Evolutionary conservation across 1,284 basidiomycete genomes (phyloP), one percentile per base, ranked within the genome.

Genomic region (Cutaneotrichosporon cavernicola): DNA sequence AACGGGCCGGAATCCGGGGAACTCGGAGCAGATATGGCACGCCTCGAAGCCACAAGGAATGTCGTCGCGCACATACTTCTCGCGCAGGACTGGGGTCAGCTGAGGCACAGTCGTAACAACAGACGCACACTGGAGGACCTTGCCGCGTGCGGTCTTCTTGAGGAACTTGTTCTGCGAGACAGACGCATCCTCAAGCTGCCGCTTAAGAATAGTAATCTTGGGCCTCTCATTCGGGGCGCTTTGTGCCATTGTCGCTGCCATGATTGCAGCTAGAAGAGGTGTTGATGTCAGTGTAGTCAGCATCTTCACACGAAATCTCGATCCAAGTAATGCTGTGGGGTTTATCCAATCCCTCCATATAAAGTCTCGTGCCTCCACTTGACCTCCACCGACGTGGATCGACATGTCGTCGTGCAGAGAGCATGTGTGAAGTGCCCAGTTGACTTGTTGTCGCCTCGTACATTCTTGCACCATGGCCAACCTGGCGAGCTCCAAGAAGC

Each of bases 131-230:
- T 94, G 96, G 74, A 94, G 87, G 34, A 99, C 92, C 77, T 96
- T 97, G 30, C 97, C 96, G 65, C 87, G 82, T 0, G 91, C 91
- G 0, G 97, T 98, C 82, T 99, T 99, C 80, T 91, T 93, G 83
- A 92, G 89, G 78, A 93, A 96, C 77, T 92, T 94, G 67, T 89
- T 87, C 72, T 92, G 90, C 0, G 90, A 89, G 5, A 91, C 77
- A 2, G 87, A 86, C 0, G 89, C 86, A 76, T 94, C 92, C 18
- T 85, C 84, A 30, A 85, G 81, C 13, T 89, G 84, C 63, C 92
- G 83, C 74, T 92, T 94, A 46, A 88, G 82, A 57, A 94, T 90
- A 0, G 88, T 89, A 60, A 93, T 92, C 4, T 68, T 68, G 13
- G 77, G 76, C 13, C 43, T 4, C 40, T 43, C 40, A 13, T 1